phyloP scores from a whole-genome alignment of 768 basidiomycete species.

The Sporobolomyces phaffii region DNA sequence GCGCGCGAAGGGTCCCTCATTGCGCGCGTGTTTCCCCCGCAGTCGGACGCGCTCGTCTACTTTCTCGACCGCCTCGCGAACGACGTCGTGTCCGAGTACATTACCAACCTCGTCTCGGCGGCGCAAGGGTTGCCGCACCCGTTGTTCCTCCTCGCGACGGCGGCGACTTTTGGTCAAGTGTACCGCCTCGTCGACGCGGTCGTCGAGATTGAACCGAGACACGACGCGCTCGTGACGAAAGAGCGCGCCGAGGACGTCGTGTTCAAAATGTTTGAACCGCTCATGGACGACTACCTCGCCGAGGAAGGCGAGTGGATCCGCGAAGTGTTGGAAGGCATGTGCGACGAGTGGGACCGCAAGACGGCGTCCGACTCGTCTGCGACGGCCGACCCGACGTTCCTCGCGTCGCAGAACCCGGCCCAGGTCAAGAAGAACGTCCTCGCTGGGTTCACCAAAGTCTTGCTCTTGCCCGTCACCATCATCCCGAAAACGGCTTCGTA shows the following conservation, averaged over 20 bases:
- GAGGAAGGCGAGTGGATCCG: conserved; percentile 84
- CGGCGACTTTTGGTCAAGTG: conserved; percentile 80
- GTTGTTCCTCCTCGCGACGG: conserved; percentile 72
- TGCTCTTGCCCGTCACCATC: conserved; percentile 90
- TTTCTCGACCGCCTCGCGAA: conserved; percentile 77
- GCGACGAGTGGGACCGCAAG: conserved; percentile 71
- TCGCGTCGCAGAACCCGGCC: conserved; percentile 79
- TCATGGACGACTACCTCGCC: conserved; percentile 96
- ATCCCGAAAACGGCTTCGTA: conserved; percentile 67
- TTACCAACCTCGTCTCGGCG: conserved; percentile 65
- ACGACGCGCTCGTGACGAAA: conserved; percentile 50
- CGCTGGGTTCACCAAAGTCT: conserved; percentile 79
- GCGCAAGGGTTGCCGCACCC: conserved; percentile 69
- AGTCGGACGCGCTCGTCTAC: conserved; percentile 66
- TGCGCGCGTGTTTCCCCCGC: conserved; percentile 75
- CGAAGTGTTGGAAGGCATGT: conserved; percentile 64
- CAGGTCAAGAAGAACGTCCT: conserved; percentile 86
- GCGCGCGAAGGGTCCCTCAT: conserved; percentile 71
- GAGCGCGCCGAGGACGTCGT: conserved; percentile 73
- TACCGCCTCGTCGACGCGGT: conserved; percentile 79
- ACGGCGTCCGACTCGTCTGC: conserved; percentile 32
- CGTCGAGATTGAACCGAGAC: conserved; percentile 54
- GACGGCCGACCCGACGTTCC: conserved; percentile 55
- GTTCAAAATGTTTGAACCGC: conserved; percentile 86
- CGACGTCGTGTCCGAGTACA: conserved; percentile 82